These are phyloP conservation scores for Amoebophrya sp. DNA, from an alignment of 169 alveolate genomes.

Conservation along the genomic window DNA sequence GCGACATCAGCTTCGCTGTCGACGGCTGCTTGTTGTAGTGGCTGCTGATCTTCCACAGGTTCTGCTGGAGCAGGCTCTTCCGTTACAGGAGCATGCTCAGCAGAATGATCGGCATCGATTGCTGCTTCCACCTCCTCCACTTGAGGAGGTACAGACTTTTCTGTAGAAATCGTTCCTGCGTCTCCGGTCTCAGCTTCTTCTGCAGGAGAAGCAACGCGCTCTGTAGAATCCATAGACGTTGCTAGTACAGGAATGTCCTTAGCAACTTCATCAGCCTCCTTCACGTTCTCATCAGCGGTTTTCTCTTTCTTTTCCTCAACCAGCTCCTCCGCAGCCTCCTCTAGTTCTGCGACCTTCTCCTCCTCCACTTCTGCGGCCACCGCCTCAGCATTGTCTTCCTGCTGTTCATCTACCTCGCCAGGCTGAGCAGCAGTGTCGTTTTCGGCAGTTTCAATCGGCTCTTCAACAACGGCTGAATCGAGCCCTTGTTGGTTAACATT, in stretches of 20 bases:
- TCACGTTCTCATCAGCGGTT: background rate
- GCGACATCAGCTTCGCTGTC: background rate
- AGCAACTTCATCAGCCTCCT: background rate
- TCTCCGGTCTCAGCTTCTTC: background rate
- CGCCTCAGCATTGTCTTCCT: background rate
- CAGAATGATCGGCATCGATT: background rate
- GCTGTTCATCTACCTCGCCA: background rate
- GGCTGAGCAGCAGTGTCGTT: background rate
- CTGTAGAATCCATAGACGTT: background rate
- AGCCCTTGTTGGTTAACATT: too few species aligned
- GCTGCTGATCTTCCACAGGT: background rate
- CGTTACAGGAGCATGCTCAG: background rate
- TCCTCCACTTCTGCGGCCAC: background rate
- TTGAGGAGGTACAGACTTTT: too few species aligned
- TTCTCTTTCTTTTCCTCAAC: background rate
- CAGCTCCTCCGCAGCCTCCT: background rate
- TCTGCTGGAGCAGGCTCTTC: background rate
- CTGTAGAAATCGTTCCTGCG: background rate
- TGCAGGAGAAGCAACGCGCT: background rate
- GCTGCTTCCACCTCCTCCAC: background rate
- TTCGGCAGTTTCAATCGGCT: too few species aligned
- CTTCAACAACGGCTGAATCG: too few species aligned
- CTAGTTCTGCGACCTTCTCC: background rate
- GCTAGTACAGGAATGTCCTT: too few species aligned
- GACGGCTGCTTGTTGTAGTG: background rate